These are phyloP conservation scores for Podila epigama DNA, from an alignment of 192 early-diverging fungal genomes.

Conservation along the genomic window DNA sequence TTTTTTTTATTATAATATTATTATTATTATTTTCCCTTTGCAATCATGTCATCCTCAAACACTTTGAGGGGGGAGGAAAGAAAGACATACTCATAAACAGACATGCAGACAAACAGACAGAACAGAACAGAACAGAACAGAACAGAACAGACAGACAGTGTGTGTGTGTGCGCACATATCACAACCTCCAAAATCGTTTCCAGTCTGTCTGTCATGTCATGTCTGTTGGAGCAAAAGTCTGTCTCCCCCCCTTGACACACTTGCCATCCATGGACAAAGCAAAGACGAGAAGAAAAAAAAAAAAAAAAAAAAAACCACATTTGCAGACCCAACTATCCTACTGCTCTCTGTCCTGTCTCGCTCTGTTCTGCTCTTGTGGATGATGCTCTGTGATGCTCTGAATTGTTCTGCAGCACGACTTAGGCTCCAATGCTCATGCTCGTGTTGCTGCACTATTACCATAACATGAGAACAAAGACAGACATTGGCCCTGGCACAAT, in stretches of 20 bases:
- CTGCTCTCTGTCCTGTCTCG: no score
- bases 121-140: neutral
- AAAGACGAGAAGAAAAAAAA: neutral
- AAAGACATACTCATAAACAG: neutral
- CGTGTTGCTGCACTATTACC: no score
- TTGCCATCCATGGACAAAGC: neutral
- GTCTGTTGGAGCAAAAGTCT: neutral
- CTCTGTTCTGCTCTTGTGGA: no score
- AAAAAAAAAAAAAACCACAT: neutral
- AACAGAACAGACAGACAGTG: neutral
- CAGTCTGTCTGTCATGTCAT: neutral
- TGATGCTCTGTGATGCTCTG: no score
- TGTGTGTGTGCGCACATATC: neutral
- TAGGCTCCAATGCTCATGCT: no score
- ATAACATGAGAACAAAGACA: no score
- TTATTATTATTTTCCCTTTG: neutral
- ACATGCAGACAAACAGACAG: no score
- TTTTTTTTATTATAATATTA: neutral
- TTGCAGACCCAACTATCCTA: no score
- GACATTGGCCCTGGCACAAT: no score
- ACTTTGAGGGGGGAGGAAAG: neutral
- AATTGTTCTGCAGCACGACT: no score
- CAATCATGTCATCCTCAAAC: neutral
- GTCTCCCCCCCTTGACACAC: constrained; percentile 10
- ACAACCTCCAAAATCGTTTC: neutral